Base-by-base conservation (phyloP, 371 early-diverging fungal genomes). In the Lichtheimia hyalospora region DNA sequence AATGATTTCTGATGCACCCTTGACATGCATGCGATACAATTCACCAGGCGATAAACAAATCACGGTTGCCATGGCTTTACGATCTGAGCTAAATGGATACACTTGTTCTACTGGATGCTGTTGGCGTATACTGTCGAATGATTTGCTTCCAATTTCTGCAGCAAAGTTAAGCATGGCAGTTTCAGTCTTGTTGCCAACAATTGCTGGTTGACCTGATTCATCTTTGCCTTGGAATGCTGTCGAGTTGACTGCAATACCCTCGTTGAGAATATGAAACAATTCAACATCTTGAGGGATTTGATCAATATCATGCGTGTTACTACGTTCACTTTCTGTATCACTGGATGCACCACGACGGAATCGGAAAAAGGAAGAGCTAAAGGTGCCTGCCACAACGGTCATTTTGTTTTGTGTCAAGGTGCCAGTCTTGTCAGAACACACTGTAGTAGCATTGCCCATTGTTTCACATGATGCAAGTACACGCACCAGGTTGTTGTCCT, bases 371-470 rank as follows among this genome's bases (percentile, higher is more conserved):
- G 71, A 75, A 2, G 70, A 68, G 6, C 88, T 86, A 20, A 87
- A 50, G 0, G 81, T 80, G 8, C 85, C 90, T 5, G 82, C 84
- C 0, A 94, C 95, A 5, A 94, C 90, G 0, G 91, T 89, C 95
- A 96, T 95, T 24, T 83, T 82, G 77, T 96, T 95, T 60, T 91
- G 89, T 0, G 95, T 95, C 24, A 95, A 71, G 1, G 95, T 95
- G 15, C 95, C 95, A 5, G 95, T 94, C 72, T 95, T 94, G 73
- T 96, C 95, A 13, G 92, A 90, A 69, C 95, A 95, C 27, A 96
- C 83, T 3, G 92, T 92, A 10, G 95, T 95, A 2, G 95, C 95
- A 65, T 89, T 90, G 8, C 95, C 94, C 95, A 95, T 95, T 42
- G 93, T 94, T 75, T 96, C 97, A 69, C 97, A 96, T 12, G 97